phyloP scores from a whole-genome alignment of 1,284 basidiomycete species.

The Fistulina hepatica region DNA sequence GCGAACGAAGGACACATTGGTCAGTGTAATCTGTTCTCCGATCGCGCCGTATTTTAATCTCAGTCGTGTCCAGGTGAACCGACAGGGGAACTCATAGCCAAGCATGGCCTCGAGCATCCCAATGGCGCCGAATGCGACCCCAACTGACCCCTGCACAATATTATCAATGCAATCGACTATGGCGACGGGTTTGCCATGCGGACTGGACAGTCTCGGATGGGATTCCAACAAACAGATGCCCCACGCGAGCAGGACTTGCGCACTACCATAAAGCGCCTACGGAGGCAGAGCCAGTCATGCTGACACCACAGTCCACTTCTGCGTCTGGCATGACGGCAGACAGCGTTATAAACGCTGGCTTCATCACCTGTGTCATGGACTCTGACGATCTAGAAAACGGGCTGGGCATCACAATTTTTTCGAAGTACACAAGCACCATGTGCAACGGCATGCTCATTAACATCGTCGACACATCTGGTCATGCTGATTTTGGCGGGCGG shows the following conservation, averaged over 20 bases:
- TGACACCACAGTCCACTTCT: slow-evolving; percentile 21
- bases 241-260: too few species aligned
- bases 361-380: slow-evolving; percentile 36
- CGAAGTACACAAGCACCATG: slow-evolving; percentile 35
- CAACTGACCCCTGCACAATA: slow-evolving; percentile 67
- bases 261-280: slow-evolving; percentile 26
- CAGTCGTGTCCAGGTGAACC: slow-evolving; percentile 13
- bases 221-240: too few species aligned
- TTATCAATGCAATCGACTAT: slow-evolving; percentile 50
- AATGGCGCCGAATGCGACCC: slow-evolving; percentile 81
- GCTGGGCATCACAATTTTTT: slow-evolving; percentile 39
- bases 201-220: too few species aligned
- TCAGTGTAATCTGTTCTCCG: slow-evolving; percentile 2
- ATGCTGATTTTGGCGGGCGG: slow-evolving; percentile 18
- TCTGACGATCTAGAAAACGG: slow-evolving; percentile 37
- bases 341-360: slow-evolving; percentile 27
- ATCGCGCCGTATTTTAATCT: background rate
- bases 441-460: slow-evolving; percentile 29
- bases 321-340: slow-evolving; percentile 24
- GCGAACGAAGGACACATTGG: slow-evolving; percentile 9
- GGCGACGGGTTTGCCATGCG: slow-evolving; percentile 40
- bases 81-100: slow-evolving; percentile 12
- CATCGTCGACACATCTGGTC: slow-evolving; percentile 37
- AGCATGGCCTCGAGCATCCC: slow-evolving; percentile 35
- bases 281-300: slow-evolving; percentile 23